phyloP scores from a whole-genome alignment of 1,284 basidiomycete genomes.

The Ceratobasidium sp. region DNA sequence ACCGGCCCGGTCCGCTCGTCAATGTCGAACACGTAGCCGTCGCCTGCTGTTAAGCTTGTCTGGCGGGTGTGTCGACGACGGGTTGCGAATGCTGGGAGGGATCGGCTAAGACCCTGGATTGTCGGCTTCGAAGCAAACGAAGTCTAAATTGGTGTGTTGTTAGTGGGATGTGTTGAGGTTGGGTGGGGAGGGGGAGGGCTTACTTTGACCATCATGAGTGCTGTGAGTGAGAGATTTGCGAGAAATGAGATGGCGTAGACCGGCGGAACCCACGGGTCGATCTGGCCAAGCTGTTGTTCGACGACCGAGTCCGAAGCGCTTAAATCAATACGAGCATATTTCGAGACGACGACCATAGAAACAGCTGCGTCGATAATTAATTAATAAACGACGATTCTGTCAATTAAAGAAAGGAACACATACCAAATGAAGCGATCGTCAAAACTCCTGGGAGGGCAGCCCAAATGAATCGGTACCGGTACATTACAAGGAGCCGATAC shows the following conservation, averaged over 20 bases:
- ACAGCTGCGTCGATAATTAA: constrained; percentile 2
- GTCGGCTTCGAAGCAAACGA: constrained; percentile 18
- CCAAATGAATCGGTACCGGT: constrained; percentile 38
- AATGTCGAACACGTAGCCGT: constrained; percentile 35
- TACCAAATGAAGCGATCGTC: constrained; percentile 31
- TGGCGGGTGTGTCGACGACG: neutral
- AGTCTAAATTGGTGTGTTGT: neutral
- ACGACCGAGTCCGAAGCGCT: neutral
- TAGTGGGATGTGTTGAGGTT: neutral
- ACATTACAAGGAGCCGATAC: constrained; percentile 36
- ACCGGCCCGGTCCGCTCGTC: constrained; percentile 41
- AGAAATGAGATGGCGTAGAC: constrained; percentile 33
- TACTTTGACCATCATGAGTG: constrained; percentile 41
- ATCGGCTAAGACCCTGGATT: no score
- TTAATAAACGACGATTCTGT: neutral
- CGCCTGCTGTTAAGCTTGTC: constrained; percentile 20
- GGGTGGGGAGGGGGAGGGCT: neutral
- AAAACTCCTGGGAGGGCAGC: neutral
- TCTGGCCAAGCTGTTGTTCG: neutral
- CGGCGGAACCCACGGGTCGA: constrained; percentile 35
- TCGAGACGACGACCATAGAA: constrained; percentile 29
- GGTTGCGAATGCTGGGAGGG: constrained; percentile 6
- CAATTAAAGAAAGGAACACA: neutral
- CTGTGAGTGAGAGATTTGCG: constrained; percentile 25
- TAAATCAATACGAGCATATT: constrained; percentile 32